Evolutionary conservation across 2,329 filamentous ascomycete species (phyloP).

Genomic region (Stagonosporopsis cucurbitacearum): DNA sequence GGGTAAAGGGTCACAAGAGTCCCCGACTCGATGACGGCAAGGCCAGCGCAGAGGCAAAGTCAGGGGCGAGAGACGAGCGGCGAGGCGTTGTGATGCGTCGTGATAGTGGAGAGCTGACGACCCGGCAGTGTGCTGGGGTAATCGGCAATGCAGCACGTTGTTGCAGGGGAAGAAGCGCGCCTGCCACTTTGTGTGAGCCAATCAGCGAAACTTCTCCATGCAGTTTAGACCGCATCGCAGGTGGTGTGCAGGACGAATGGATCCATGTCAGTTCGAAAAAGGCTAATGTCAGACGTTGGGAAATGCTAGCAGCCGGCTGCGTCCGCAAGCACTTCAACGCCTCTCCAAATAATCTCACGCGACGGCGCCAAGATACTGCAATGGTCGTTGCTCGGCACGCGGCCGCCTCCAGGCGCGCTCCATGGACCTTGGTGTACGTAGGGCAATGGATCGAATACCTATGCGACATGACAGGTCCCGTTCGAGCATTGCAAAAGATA

Average conservation of each 20-base stretch:
- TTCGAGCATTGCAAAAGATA: constrained; percentile 9
- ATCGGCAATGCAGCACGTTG: constrained; percentile 20
- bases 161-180: constrained; percentile 11
- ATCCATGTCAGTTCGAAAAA: constrained; percentile 43
- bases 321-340: constrained; percentile 30
- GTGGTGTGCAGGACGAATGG: no score
- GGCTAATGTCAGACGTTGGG: constrained; percentile 47
- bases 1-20: constrained; percentile 15
- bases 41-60: constrained; percentile 6
- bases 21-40: constrained; percentile 17
- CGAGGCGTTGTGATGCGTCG: constrained; percentile 16
- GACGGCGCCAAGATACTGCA: background rate
- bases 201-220: constrained; percentile 12
- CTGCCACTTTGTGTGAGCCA: constrained; percentile 6
- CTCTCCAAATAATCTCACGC: constrained; percentile 7
- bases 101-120: constrained; percentile 17
- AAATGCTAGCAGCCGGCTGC: constrained; percentile 39
- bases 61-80: constrained; percentile 1
- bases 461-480: constrained; percentile 22
- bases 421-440: constrained; percentile 11
- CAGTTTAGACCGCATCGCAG: constrained; percentile 7
- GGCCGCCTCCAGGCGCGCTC: constrained; percentile 8
- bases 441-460: background rate
- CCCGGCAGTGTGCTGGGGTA: constrained; percentile 9
- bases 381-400: constrained; percentile 19